phyloP scores from a whole-genome alignment of 208 protist genomes.

The Leptomonas pyrrhocoris region DNA sequence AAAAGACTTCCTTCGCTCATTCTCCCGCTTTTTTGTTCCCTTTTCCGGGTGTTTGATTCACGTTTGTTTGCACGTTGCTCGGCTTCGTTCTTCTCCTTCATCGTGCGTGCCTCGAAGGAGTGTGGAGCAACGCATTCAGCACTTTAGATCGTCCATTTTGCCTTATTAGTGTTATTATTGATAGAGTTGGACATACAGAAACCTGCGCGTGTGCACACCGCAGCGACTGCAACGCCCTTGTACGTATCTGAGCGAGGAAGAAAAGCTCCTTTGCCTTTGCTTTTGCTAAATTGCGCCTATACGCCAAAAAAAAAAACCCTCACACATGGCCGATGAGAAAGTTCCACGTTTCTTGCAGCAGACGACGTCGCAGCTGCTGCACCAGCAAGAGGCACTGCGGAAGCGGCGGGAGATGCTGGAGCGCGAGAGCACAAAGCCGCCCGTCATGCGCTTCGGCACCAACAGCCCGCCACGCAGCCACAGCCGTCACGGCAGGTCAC shows the following conservation, averaged over 20 bases:
- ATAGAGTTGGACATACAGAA: no score
- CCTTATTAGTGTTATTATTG: no score
- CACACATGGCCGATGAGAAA: constrained; percentile 34
- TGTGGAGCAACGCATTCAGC: not conserved
- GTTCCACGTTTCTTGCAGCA: constrained; percentile 56
- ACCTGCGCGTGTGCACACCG: no score
- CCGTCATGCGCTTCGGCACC: constrained; percentile 70
- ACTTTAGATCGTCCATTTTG: no score
- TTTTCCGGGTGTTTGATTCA: no score
- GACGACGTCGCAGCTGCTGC: constrained; percentile 75
- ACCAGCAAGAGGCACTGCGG: constrained; percentile 67
- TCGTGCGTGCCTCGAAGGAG: not conserved
- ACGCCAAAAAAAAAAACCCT: not conserved
- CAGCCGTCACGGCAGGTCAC: constrained; percentile 15
- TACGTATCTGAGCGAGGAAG: no score
- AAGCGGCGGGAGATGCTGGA: constrained; percentile 58
- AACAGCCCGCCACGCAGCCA: constrained; percentile 25
- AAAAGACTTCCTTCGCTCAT: no score
- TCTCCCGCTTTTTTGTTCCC: constrained; percentile 1
- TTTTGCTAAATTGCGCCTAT: no score
- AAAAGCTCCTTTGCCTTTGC: no score
- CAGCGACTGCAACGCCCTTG: no score
- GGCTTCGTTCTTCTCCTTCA: not conserved
- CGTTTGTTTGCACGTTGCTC: no score
- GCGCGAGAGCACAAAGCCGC: constrained; percentile 44